Percentiles rank a stretch among this genome's conserved stretches.
Evolutionary conservation across 148 eudicot species (phyloP).

Genomic region (Camellia japonica): DNA sequence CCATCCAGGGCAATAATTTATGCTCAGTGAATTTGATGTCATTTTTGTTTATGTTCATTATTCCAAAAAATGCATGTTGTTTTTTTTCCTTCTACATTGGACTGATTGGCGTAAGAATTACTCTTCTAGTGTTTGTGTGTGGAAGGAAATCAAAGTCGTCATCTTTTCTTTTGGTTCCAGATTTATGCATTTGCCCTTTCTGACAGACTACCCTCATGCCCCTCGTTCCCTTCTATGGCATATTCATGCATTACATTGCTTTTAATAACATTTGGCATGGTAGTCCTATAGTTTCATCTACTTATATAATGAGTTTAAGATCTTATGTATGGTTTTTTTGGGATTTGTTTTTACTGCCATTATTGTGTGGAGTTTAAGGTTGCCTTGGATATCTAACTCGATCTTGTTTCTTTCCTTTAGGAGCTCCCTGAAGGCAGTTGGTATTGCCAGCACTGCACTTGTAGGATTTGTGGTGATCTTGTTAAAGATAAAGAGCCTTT

Average conservation of each 20-base stretch:
- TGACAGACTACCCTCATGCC: not conserved
- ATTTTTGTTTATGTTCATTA: not conserved
- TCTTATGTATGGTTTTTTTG: not conserved
- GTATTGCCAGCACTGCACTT: slow-evolving; percentile 80
- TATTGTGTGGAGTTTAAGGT: slow-evolving; percentile 8
- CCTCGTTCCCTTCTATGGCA: not conserved
- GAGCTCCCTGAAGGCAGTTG: slow-evolving; percentile 94
- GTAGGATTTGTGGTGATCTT: slow-evolving; percentile 68
- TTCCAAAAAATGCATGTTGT: not conserved
- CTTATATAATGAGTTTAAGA: not conserved
- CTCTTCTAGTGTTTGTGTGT: not conserved
- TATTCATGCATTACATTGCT: not conserved
- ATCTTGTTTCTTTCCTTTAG: slow-evolving; percentile 40
- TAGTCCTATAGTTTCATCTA: not conserved
- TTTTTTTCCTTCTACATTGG: not conserved
- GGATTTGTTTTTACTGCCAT: not conserved
- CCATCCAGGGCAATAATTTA: not conserved
- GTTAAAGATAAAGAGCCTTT: slow-evolving; percentile 45
- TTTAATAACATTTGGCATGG: slow-evolving; percentile 1
- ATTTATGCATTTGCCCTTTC: not conserved
- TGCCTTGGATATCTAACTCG: not conserved
- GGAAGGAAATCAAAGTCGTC: not conserved
- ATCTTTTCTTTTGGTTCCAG: not conserved
- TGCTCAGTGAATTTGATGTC: not conserved
- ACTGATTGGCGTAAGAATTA: too few relatives aligned